Percentiles rank a stretch among this genome's conserved stretches.
These are phyloP conservation scores for Pseudocercospora crystallina DNA, from an alignment of 2,329 filamentous ascomycete genomes.

Conservation along the genomic window DNA sequence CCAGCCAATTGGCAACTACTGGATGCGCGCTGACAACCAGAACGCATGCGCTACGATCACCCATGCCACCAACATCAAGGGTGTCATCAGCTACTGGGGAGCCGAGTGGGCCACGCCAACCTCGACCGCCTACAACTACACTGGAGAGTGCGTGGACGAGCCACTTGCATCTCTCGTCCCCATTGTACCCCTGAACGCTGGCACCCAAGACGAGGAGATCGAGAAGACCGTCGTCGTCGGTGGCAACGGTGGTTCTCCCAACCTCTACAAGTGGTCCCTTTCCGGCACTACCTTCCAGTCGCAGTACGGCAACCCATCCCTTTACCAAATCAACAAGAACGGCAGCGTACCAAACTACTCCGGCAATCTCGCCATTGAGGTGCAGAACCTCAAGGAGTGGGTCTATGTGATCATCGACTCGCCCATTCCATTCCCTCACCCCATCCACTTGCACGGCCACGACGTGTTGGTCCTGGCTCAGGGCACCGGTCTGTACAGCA, in stretches of 20 bases:
- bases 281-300: constrained; percentile 41
- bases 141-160: constrained; percentile 41
- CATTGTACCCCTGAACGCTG: constrained; percentile 30
- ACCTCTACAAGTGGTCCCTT: constrained; percentile 44
- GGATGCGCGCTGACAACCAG: constrained; percentile 40
- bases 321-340: constrained; percentile 36
- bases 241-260: constrained; percentile 30
- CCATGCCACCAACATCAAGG: constrained; percentile 34
- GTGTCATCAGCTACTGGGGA: constrained; percentile 39
- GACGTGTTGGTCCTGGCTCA: constrained; percentile 37
- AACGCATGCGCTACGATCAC: constrained; percentile 39
- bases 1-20: constrained; percentile 30
- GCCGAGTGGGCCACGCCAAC: constrained; percentile 32
- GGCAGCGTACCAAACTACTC: constrained; percentile 36
- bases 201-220: constrained; percentile 29
- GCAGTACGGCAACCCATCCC: constrained; percentile 42
- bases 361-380: constrained; percentile 39
- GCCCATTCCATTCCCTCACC: constrained; percentile 38
- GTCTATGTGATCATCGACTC: constrained; percentile 48
- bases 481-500: constrained; percentile 29
- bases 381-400: constrained; percentile 37
- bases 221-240: constrained; percentile 35
- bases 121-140: constrained; percentile 36
- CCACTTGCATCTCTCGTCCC: constrained; percentile 39
- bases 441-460: constrained; percentile 42